Evolutionary conservation across 768 basidiomycete genomes (phyloP).

Genomic region (Leccinum barrowsii): DNA sequence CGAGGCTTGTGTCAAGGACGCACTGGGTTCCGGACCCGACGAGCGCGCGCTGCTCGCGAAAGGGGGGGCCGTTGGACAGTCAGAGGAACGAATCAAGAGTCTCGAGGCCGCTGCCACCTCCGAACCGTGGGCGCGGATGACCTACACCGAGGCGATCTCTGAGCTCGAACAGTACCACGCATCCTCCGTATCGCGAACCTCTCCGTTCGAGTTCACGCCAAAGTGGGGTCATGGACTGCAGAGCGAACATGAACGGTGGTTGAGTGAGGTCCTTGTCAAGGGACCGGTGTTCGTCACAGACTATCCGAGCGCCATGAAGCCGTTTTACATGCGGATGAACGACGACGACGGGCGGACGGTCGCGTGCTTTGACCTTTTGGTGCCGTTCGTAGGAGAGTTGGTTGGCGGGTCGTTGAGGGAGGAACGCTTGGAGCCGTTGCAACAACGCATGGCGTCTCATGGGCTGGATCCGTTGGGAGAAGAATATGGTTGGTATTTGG

Average conservation of each 20-base stretch:
- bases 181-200: constrained; percentile 19
- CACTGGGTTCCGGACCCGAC: constrained; percentile 33
- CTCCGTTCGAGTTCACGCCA: constrained; percentile 53
- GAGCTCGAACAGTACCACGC: constrained; percentile 43
- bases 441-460: constrained; percentile 44
- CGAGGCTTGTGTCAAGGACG: constrained; percentile 50
- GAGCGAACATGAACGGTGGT: constrained; percentile 92
- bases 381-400: constrained; percentile 86
- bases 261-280: constrained; percentile 62
- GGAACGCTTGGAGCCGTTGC: constrained; percentile 57
- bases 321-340: constrained; percentile 90
- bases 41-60: constrained; percentile 34
- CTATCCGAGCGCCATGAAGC: constrained; percentile 81
- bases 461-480: constrained; percentile 41
- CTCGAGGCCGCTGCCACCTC: constrained; percentile 37
- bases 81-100: constrained; percentile 24
- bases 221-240: constrained; percentile 70
- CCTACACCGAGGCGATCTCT: constrained; percentile 73
- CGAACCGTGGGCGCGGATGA: constrained; percentile 63
- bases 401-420: constrained; percentile 90
- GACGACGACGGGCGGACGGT: constrained; percentile 53
- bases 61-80: constrained; percentile 20
- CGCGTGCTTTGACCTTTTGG: constrained; percentile 93
- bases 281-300: constrained; percentile 91
- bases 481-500: constrained; percentile 70